These are phyloP conservation scores for Lepidium aucheri DNA, from an alignment of 345 rosid genomes.

Conservation along the genomic window DNA sequence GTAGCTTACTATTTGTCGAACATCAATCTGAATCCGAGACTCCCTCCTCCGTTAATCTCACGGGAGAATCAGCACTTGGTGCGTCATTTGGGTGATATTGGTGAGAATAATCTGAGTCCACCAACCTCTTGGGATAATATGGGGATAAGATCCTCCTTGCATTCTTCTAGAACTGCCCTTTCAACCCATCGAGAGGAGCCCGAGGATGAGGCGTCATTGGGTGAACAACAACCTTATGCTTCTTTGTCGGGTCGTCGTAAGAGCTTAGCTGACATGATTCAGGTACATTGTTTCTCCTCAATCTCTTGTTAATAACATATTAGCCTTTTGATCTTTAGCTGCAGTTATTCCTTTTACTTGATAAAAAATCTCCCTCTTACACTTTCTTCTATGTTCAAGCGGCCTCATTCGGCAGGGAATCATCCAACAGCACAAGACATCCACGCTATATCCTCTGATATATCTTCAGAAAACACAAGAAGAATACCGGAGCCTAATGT, in stretches of 20 bases:
- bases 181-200: conserved; percentile 75
- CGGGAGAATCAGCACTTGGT: conserved; percentile 59
- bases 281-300: conserved; percentile 40
- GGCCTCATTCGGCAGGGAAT: conserved; percentile 57
- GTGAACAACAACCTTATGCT: conserved; percentile 30
- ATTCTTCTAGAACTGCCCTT: conserved; percentile 44
- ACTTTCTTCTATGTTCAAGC: conserved; percentile 71
- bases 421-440: conserved; percentile 48
- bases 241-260: conserved; percentile 56
- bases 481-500: conserved; percentile 38
- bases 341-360: conserved; percentile 24
- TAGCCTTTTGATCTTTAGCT: not conserved
- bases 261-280: conserved; percentile 84
- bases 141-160: conserved; percentile 36
- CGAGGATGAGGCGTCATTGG: conserved; percentile 58
- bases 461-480: conserved; percentile 42
- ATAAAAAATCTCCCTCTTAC: conserved; percentile 67
- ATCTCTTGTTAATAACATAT: not conserved
- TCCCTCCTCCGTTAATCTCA: conserved; percentile 85
- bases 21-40: conserved; percentile 87
- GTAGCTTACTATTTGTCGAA: conserved; percentile 68
- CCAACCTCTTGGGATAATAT: conserved; percentile 45
- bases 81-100: conserved; percentile 61
- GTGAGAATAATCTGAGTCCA: conserved; percentile 40
- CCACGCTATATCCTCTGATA: conserved; percentile 36